Conservation (phyloP, 768 basidiomycete species). For the Boletus patriciae region DNA sequence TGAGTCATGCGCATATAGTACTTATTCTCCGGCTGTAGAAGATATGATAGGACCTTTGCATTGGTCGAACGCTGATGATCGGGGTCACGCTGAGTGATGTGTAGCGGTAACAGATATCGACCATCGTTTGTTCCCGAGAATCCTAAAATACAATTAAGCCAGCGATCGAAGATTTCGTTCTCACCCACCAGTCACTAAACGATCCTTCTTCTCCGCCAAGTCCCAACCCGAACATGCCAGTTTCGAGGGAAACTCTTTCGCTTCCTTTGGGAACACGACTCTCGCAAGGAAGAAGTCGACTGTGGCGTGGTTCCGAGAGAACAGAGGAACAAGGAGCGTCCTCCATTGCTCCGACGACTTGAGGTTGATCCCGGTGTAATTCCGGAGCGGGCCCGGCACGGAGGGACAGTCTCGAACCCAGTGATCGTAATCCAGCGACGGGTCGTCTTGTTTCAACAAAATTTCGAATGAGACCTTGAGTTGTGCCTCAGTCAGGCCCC, state of each 20-base stretch:
- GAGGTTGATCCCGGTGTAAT: constrained; percentile 43
- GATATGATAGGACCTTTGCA: no score
- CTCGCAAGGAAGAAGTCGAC: constrained; percentile 49
- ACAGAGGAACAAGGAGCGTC: constrained; percentile 32
- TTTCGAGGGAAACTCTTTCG: constrained; percentile 18
- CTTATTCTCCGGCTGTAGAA: no score
- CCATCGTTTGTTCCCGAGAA: constrained; percentile 61
- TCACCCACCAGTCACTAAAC: constrained; percentile 11
- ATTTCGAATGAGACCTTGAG: constrained; percentile 38
- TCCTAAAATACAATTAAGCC: neutral
- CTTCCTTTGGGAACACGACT: constrained; percentile 51
- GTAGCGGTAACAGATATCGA: constrained; percentile 23
- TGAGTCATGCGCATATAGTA: constrained; percentile 27
- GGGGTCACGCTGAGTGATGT: constrained; percentile 26
- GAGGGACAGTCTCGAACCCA: constrained; percentile 33
- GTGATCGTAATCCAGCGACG: constrained; percentile 39
- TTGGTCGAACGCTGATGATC: no score
- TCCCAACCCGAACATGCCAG: constrained; percentile 56
- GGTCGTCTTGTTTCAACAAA: constrained; percentile 43
- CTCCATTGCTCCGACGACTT: constrained; percentile 37
- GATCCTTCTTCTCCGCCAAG: constrained; percentile 30
- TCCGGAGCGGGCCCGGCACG: constrained; percentile 34
- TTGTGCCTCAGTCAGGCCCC: constrained; percentile 42
- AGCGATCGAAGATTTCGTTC: no score
- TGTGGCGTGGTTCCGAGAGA: constrained; percentile 37